Conservation (phyloP, 1,284 basidiomycete genomes). For the Cryptococcus sp. region DNA sequence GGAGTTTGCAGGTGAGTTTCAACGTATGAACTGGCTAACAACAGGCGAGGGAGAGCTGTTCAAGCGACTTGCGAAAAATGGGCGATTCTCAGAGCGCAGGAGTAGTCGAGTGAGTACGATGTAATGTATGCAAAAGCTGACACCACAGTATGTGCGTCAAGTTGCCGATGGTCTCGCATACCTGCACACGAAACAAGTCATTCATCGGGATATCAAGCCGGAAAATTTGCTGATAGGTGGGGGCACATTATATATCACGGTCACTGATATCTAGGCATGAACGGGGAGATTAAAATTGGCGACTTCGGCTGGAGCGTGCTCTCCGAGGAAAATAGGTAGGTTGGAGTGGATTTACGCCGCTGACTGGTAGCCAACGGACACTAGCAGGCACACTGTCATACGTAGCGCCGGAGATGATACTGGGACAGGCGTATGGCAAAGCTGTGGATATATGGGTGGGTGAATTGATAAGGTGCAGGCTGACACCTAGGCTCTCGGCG, state of each 20-base stretch:
- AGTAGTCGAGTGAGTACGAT: conserved; percentile 60
- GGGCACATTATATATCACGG: conserved; percentile 4
- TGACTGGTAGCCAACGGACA: conserved; percentile 62
- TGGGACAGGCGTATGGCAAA: conserved; percentile 57
- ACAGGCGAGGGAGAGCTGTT: conserved; percentile 93
- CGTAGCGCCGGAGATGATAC: conserved; percentile 96
- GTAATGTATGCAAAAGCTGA: not conserved
- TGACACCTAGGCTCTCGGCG: conserved; percentile 80
- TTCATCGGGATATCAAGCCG: conserved; percentile 99
- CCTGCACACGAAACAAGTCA: conserved; percentile 91
- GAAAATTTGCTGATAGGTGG: conserved; percentile 88
- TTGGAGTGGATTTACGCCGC: not conserved
- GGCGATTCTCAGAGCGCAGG: conserved; percentile 74
- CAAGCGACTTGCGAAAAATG: conserved; percentile 77
- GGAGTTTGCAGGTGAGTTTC: conserved; percentile 63
- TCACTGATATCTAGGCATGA: conserved; percentile 58
- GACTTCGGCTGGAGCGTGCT: conserved; percentile 99
- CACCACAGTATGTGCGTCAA: conserved; percentile 80
- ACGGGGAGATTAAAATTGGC: conserved; percentile 96
- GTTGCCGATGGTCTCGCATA: conserved; percentile 94
- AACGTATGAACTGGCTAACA: not conserved
- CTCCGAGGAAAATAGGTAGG: conserved; percentile 60
- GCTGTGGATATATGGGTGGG: conserved; percentile 46
- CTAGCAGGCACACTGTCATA: conserved; percentile 94
- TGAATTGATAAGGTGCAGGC: not conserved